These are phyloP conservation scores for Leccinum sublutescens DNA, from an alignment of 768 basidiomycete genomes.

Conservation along the genomic window DNA sequence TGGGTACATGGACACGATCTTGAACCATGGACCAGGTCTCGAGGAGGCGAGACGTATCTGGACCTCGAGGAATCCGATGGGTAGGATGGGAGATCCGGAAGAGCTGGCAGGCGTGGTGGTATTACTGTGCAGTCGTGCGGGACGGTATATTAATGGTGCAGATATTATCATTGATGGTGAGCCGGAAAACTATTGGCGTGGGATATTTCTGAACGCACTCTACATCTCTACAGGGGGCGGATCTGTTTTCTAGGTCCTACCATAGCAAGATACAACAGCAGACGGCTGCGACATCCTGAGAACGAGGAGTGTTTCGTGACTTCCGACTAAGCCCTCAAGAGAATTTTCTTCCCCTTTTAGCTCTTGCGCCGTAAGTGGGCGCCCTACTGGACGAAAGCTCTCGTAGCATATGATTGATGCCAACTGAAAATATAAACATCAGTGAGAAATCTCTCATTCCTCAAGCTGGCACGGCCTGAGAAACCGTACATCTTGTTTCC, in stretches of 20 bases:
- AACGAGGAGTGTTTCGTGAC: background rate
- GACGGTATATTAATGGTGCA: conserved; percentile 43
- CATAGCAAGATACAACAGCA: background rate
- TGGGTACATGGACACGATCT: conserved; percentile 43
- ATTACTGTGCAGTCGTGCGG: conserved; percentile 42
- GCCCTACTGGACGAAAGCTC: background rate
- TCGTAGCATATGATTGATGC: background rate
- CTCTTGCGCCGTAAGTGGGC: background rate
- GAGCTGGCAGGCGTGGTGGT: conserved; percentile 41
- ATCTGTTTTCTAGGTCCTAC: conserved; percentile 17
- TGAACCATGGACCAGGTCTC: conserved; percentile 37
- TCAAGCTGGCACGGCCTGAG: background rate
- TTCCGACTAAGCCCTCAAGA: background rate
- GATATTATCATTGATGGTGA: conserved; percentile 44
- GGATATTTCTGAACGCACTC: background rate
- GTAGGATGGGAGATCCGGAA: conserved; percentile 41
- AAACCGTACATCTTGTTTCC: too few relatives aligned
- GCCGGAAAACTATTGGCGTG: conserved; percentile 2
- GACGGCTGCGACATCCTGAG: background rate
- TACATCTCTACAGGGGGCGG: conserved; percentile 17
- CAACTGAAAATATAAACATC: background rate
- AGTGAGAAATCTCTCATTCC: background rate
- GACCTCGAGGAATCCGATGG: conserved; percentile 41
- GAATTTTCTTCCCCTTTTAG: background rate
- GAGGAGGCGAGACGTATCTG: conserved; percentile 36